These are phyloP conservation scores for Dothideomycetidae sp. DNA, from an alignment of 2,329 filamentous ascomycete genomes.

Conservation along the genomic window DNA sequence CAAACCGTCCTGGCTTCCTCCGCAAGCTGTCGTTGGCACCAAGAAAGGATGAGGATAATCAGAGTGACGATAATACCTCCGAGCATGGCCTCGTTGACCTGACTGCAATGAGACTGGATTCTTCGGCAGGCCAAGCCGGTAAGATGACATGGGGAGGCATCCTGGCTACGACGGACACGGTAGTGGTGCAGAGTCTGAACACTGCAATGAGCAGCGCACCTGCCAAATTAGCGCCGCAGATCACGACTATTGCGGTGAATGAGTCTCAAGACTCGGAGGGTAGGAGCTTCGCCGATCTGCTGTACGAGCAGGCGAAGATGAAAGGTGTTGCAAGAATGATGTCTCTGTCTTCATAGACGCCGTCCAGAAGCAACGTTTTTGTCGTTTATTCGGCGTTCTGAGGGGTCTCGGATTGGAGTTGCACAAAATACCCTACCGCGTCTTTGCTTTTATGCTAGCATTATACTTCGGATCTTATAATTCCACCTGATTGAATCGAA, in stretches of 20 bases:
- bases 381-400: too few relatives aligned
- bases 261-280: constrained; percentile 25
- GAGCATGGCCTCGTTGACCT: constrained; percentile 13
- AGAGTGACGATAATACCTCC: constrained; percentile 16
- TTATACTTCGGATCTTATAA: too few relatives aligned
- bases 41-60: constrained; percentile 10
- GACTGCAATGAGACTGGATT: constrained; percentile 4
- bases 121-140: constrained; percentile 4
- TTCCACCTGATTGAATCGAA: too few relatives aligned
- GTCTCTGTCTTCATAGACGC: neutral
- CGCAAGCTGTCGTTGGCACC: constrained; percentile 6
- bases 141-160: constrained; percentile 23
- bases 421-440: too few relatives aligned
- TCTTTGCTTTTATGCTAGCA: too few relatives aligned
- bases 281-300: constrained; percentile 27
- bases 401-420: too few relatives aligned
- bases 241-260: constrained; percentile 13
- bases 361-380: too few relatives aligned
- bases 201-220: constrained; percentile 18
- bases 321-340: constrained; percentile 3
- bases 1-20: constrained; percentile 14
- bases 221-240: constrained; percentile 13
- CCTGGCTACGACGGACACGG: constrained; percentile 24
- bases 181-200: constrained; percentile 15
- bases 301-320: constrained; percentile 14